Evolutionary conservation across 352 stramenopile species (phyloP).

Genomic region (Phytopythium mirpurense): DNA sequence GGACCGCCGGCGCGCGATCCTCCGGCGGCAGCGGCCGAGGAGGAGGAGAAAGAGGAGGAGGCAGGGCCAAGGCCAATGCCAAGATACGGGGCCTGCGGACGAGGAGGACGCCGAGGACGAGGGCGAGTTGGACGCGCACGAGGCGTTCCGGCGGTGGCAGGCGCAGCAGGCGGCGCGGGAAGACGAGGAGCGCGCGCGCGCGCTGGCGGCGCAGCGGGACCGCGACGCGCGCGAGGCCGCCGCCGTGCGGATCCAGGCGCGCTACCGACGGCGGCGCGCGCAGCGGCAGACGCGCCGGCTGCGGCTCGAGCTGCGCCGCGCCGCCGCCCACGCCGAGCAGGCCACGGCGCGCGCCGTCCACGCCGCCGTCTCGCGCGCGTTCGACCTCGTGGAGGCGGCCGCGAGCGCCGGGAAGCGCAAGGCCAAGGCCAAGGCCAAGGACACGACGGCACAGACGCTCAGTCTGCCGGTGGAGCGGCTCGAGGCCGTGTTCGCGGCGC

Average conservation of each 20-base stretch:
- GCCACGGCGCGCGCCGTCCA: slow-evolving; percentile 40
- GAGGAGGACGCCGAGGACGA: slow-evolving; percentile 24
- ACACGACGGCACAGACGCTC: slow-evolving; percentile 10
- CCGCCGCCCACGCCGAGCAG: slow-evolving; percentile 38
- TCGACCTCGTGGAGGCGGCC: slow-evolving; percentile 22
- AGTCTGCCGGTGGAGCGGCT: slow-evolving; percentile 40
- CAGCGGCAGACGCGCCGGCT: slow-evolving; percentile 42
- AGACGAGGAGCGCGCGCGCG: slow-evolving; percentile 23
- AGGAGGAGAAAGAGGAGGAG: slow-evolving; percentile 12
- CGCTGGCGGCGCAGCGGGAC: slow-evolving; percentile 11
- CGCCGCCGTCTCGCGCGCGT: slow-evolving; percentile 33
- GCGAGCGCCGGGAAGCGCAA: no score
- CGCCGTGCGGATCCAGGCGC: slow-evolving; percentile 57
- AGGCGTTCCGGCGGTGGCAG: slow-evolving; percentile 70
- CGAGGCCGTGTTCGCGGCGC: slow-evolving; percentile 29
- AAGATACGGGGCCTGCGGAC: slow-evolving; percentile 1
- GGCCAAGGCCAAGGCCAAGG: slow-evolving; percentile 23
- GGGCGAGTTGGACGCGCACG: slow-evolving; percentile 53
- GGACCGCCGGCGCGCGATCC: slow-evolving; percentile 32
- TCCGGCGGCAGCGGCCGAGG: slow-evolving; percentile 23
- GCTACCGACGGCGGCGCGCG: slow-evolving; percentile 51
- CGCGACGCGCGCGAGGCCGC: slow-evolving; percentile 19
- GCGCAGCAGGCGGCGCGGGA: slow-evolving; percentile 45
- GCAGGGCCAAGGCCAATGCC: slow-evolving; percentile 14
- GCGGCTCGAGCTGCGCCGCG: slow-evolving; percentile 44